Evolutionary conservation across 2,329 filamentous ascomycete species (phyloP).

Genomic region (Diaporthe humulicola): DNA sequence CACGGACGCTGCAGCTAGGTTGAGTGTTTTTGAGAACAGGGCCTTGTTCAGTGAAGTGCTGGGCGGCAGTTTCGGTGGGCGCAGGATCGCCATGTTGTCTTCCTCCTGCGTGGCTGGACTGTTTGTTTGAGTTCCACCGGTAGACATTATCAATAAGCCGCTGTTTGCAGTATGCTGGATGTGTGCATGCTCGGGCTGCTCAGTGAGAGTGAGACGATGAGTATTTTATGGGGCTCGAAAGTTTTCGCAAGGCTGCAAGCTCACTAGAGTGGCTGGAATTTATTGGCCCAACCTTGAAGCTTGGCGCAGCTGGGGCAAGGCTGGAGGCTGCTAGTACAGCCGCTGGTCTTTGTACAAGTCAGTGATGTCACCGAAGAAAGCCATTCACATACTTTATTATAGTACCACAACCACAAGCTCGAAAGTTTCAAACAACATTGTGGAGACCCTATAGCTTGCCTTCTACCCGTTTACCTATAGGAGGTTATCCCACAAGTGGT

Average conservation of each 20-base stretch:
- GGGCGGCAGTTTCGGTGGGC: conserved; percentile 82
- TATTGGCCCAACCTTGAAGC: conserved; percentile 1
- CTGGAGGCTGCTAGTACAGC: conserved; percentile 34
- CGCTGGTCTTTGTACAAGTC: not conserved
- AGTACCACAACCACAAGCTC: too few relatives aligned
- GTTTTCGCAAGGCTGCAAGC: conserved; percentile 38
- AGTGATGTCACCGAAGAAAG: conserved; percentile 38
- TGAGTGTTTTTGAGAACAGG: conserved; percentile 83
- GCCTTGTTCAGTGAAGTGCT: conserved; percentile 85
- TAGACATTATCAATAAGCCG: conserved; percentile 25
- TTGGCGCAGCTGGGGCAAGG: conserved; percentile 39
- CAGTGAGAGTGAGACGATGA: not conserved
- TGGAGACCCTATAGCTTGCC: too few relatives aligned
- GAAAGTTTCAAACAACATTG: too few relatives aligned
- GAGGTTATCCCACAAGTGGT: too few relatives aligned
- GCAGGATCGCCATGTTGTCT: conserved; percentile 70
- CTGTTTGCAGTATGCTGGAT: not conserved
- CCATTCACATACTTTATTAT: too few relatives aligned
- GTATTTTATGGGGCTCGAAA: conserved; percentile 29
- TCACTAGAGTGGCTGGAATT: conserved; percentile 1
- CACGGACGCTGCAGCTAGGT: conserved; percentile 83
- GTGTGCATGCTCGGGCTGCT: conserved; percentile 10
- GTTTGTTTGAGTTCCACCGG: not conserved
- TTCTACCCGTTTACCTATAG: too few relatives aligned
- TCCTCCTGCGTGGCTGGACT: conserved; percentile 9